phyloP scores from a whole-genome alignment of 495 filamentous ascomycete genomes.

The Penicillium ochrochloron region DNA sequence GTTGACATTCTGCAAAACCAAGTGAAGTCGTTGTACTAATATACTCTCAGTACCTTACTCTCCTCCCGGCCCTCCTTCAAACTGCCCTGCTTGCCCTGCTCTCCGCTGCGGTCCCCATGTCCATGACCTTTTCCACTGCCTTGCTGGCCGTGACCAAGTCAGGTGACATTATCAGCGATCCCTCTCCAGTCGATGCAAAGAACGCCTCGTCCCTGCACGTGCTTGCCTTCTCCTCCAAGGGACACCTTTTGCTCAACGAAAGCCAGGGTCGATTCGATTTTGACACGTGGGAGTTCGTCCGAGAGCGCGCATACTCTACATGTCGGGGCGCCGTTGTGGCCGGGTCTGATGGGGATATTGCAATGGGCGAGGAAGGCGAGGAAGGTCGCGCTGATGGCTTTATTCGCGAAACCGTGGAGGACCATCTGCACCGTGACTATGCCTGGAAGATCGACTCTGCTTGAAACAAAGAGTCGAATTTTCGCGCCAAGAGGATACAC shows the following conservation, averaged over 20 bases:
- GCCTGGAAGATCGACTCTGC: slow-evolving; percentile 45
- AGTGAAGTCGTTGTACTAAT: slow-evolving; percentile 17
- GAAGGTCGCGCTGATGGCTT: slow-evolving; percentile 58
- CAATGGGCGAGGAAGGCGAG: slow-evolving; percentile 40
- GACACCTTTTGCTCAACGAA: slow-evolving; percentile 75
- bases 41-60: slow-evolving; percentile 65
- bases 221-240: slow-evolving; percentile 74
- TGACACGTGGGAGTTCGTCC: slow-evolving; percentile 75
- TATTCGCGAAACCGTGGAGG: slow-evolving; percentile 66
- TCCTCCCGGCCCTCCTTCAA: slow-evolving; percentile 78
- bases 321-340: slow-evolving; percentile 56
- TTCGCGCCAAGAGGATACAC: not conserved
- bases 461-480: slow-evolving; percentile 29
- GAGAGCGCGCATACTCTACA: slow-evolving; percentile 62
- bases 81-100: slow-evolving; percentile 73
- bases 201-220: slow-evolving; percentile 72
- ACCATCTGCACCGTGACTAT: slow-evolving; percentile 45
- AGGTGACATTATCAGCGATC: slow-evolving; percentile 57
- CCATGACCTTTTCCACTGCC: slow-evolving; percentile 67
- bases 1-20: not conserved
- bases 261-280: slow-evolving; percentile 80
- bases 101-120: slow-evolving; percentile 75
- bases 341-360: slow-evolving; percentile 52
- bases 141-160: slow-evolving; percentile 62
- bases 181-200: slow-evolving; percentile 58